Evolutionary conservation across 176 grass and related monocot genomes (phyloP), one percentile per base, ranked within the genome.

Genomic region (Echinochloa phyllopogon): DNA sequence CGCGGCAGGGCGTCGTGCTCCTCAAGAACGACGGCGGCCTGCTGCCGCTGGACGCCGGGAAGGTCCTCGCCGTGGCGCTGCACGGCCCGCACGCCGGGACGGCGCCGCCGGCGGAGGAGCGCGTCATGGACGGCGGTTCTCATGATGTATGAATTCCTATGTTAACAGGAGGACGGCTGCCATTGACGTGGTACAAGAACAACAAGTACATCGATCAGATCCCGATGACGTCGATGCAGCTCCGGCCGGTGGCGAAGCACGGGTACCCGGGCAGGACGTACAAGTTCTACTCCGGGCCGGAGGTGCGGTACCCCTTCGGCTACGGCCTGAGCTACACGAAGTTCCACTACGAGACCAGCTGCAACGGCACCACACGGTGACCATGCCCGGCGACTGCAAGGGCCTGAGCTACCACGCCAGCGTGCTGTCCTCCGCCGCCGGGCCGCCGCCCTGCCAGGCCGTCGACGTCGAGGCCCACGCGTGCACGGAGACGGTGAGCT

Each of bases 1-100:
- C 91, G 6, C 71, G 85, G 38, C 88, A 93, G 69, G 88, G 84
- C 23, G 74, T 93, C 41, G 88, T 93, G 38, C 91, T 93, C 41
- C 85, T 93, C 57, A 90, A 90, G 77, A 93, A 93, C 85, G 21
- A 84, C 14, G 17, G 33, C 38, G 44, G 16, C 27, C 43, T 87
- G 58, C 80, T 92, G 0, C 87, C 87, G 8, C 25, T 90, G 36
- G 50, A 80, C 6, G 52, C 71, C 53, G 18, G 24, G 0, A 86
- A 84, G 70, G 3, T 58, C 17, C 24, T 2, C 15, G 55, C 68
- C 17, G 69, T 92, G 43, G 41, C 76, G 6, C 10, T 92, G 48
- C 84, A 55, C 12, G 87, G 91, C 43, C 91, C 87, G 16, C 75
- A 93, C 21, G 59, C 41, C 15, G 1, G 61, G 5, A 60, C 88